Evolutionary conservation across 164 flowering plant species (phyloP), one percentile per base, ranked within the genome.

Genomic region (Platanus orientalis): DNA sequence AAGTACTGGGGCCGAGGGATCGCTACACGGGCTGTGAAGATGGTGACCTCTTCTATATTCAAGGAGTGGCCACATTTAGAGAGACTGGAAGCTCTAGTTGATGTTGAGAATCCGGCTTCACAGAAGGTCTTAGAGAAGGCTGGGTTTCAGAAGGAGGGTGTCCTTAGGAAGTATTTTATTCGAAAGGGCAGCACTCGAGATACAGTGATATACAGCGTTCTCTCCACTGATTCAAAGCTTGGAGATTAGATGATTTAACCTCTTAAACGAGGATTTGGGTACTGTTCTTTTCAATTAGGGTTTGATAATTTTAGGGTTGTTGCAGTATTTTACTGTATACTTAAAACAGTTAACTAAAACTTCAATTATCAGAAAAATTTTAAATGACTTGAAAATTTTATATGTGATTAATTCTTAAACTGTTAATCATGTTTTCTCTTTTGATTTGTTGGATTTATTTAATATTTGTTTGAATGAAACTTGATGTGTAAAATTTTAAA

Each of bases 121-220:
- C 85, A 77, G 54, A 80, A 73, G 78, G 95, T 90, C 60, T 45
- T 90, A 54, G 84, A 88, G 84, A 90, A 84, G 73, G 89, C 75
- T 42, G 83, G 74, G 29, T 78, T 78, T 28, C 16, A 10, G 2
- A 79, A 30, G 54, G 83, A 79, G 42, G 80, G 83, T 17, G 57
- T 75, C 5, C 63, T 79, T 24, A 74, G 80, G 68, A 79, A 75
- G 71, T 77, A 72, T 25, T 1, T 56, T 0, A 42, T 76, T 17
- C 48, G 16, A 0, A 86, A 83, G 60, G 92, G 92, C 7, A 70
- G 29, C 36, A 14, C 68, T 19, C 71, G 84, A 42, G 92, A 88
- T 44, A 54, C 67, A 76, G 84, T 83, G 5, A 77, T 86, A 21
- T 89, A 71, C 39, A 84, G 88, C 49, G 52, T 84, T 49, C 73